phyloP scores from a whole-genome alignment of 2,329 filamentous ascomycete genomes.

The Pseudocercospora eumusae region DNA sequence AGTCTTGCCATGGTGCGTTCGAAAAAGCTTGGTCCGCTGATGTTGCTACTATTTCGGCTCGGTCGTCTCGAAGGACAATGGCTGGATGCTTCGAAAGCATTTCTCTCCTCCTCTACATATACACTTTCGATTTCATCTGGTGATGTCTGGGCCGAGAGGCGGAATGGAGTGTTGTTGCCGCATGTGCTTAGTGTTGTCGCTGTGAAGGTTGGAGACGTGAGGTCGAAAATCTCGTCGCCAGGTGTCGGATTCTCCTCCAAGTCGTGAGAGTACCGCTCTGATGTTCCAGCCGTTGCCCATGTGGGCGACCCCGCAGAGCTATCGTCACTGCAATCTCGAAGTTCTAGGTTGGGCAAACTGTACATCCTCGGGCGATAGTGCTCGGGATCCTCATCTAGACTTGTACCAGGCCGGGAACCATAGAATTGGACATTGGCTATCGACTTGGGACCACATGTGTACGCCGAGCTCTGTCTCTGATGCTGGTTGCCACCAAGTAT shows the following conservation, averaged over 20 bases:
- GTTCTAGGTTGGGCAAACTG: constrained; percentile 25
- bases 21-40: constrained; percentile 15
- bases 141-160: constrained; percentile 25
- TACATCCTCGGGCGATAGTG: constrained; percentile 26
- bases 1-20: constrained; percentile 18
- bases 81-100: background rate
- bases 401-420: constrained; percentile 27
- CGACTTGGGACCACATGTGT: constrained; percentile 23
- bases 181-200: constrained; percentile 38
- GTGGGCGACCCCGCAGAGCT: constrained; percentile 17
- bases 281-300: constrained; percentile 1
- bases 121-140: background rate
- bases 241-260: constrained; percentile 16
- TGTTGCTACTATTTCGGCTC: background rate
- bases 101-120: background rate
- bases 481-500: background rate
- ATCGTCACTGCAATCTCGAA: constrained; percentile 22
- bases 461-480: constrained; percentile 13
- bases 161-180: constrained; percentile 34
- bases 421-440: constrained; percentile 33
- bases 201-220: constrained; percentile 39
- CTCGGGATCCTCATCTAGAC: constrained; percentile 21
- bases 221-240: constrained; percentile 24
- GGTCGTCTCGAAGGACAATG: background rate
- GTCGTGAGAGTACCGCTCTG: constrained; percentile 6